These are phyloP conservation scores for Peterozyma toletana DNA, from an alignment of 805 yeast genomes.

Conservation along the genomic window DNA sequence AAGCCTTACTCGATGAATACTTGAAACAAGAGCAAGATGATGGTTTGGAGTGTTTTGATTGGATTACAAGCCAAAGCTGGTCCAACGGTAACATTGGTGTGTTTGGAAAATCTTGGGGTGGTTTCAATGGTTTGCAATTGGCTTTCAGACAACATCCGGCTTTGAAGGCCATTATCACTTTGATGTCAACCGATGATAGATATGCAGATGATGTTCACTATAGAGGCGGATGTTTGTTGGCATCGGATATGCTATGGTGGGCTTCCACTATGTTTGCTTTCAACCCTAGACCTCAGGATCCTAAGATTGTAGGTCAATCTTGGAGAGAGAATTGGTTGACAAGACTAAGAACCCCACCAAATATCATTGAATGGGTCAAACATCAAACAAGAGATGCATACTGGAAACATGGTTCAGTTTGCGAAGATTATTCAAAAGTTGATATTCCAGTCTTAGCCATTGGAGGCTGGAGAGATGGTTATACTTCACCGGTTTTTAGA, in stretches of 20 bases:
- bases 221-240: conserved; percentile 37
- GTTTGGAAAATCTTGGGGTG: conserved; percentile 46
- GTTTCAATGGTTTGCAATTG: conserved; percentile 37
- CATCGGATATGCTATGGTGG: conserved; percentile 44
- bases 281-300: conserved; percentile 40
- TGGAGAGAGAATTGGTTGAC: conserved; percentile 36
- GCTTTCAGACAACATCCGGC: conserved; percentile 42
- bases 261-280: conserved; percentile 38
- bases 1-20: conserved; percentile 32
- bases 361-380: conserved; percentile 32
- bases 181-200: conserved; percentile 40
- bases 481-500: conserved; percentile 35
- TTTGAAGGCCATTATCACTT: conserved; percentile 32
- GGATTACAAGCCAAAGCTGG: conserved; percentile 33
- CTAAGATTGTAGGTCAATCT: conserved; percentile 25
- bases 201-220: conserved; percentile 43
- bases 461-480: conserved; percentile 44
- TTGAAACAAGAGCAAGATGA: conserved; percentile 36
- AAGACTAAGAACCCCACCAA: conserved; percentile 30
- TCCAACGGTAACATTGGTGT: conserved; percentile 38
- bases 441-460: conserved; percentile 35
- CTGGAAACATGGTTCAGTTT: conserved; percentile 41
- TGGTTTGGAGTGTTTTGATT: conserved; percentile 32
- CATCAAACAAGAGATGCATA: conserved; percentile 38
- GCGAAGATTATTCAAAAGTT: conserved; percentile 30